Evolutionary conservation across 306 rosid species (phyloP), one percentile per base, ranked within the genome.

Genomic region (Rosa lucieae): DNA sequence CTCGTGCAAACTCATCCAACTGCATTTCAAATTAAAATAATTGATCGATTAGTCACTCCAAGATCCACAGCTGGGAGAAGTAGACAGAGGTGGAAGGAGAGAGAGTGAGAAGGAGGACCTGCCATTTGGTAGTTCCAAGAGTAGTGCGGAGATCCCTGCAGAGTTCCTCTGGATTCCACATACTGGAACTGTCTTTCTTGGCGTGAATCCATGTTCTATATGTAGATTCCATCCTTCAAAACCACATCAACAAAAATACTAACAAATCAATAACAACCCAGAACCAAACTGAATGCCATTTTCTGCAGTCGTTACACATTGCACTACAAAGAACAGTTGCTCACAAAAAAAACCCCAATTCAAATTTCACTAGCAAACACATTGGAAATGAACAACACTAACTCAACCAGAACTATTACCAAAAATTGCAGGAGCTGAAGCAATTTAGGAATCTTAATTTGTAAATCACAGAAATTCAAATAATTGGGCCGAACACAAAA

Each of bases 91-190:
- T 29, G 35, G 39, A 26, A 5, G 1, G 3, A 11, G 40, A 56
- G 9, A 67, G 53, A 21, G 40, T 17, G 69, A 58, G 77, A 39
- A 77, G 56, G 58, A 55, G 79, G 76, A 92, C 99, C 99, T 95
- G 99, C 99, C 98, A 95, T 88, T 91, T 93, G 81, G 99, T 86
- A 63, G 99, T 95, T 82, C 98, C 98, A 62, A 93, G 92, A 18
- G 96, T 77, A 74, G 96, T 89, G n/a, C 80, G 92, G 32, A 95
- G 84, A 91, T 95, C 99, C 79, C 97, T 81, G 70, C 81, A 78
- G 14, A 93, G 87, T 80, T 95, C 99, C 23, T 88, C 90, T 0
- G 73, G 18, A 78, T 94, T 82, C 95, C 97, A 93, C 72, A 86
- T 78, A 78, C 82, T 80, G 46, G 89, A 90, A 17, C 72, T 62